Percentiles rank a stretch among this genome's conserved stretches.
Conservation (phyloP, 2,329 filamentous ascomycete genomes). For the Penicillium sp. region DNA sequence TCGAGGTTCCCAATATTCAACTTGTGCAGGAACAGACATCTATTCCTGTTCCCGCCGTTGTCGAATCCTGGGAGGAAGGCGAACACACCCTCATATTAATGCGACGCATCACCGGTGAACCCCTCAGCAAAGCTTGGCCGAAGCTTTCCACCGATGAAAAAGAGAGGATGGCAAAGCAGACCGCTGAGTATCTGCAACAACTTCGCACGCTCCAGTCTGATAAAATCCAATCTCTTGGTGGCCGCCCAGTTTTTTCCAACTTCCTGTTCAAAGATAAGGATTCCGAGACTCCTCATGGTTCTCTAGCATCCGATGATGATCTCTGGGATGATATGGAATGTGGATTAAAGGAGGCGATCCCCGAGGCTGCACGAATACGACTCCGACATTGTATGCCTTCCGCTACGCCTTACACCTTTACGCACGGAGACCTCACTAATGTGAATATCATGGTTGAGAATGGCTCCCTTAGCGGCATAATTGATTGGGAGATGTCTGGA, state of each 20-base stretch:
- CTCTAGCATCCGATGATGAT: constrained; percentile 13
- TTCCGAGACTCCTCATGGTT: constrained; percentile 6
- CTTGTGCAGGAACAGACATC: constrained; percentile 22
- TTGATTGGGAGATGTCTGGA: constrained; percentile 41
- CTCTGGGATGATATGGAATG: constrained; percentile 16
- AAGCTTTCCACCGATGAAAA: constrained; percentile 12
- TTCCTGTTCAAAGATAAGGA: constrained; percentile 14
- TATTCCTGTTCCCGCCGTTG: constrained; percentile 20
- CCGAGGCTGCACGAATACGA: constrained; percentile 6
- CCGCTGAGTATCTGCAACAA: constrained; percentile 13
- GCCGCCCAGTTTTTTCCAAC: constrained; percentile 1
- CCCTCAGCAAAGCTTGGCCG: constrained; percentile 13
- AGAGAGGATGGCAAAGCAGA: constrained; percentile 16
- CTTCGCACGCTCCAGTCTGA: constrained; percentile 14
- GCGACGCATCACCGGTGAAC: constrained; percentile 13
- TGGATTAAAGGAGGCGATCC: constrained; percentile 9
- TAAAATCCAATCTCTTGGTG: constrained; percentile 8
- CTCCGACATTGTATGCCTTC: constrained; percentile 20
- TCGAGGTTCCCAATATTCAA: constrained; percentile 17
- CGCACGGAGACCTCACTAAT: constrained; percentile 38
- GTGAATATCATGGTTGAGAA: constrained; percentile 43
- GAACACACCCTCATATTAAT: constrained; percentile 13
- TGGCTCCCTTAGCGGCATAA: constrained; percentile 36
- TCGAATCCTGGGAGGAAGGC: constrained; percentile 20
- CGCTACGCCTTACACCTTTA: constrained; percentile 36